Percentiles rank a stretch among this genome's conserved stretches.
phyloP scores from a whole-genome alignment of 2,329 filamentous ascomycete genomes.

The Talaromyces funiculosus region DNA sequence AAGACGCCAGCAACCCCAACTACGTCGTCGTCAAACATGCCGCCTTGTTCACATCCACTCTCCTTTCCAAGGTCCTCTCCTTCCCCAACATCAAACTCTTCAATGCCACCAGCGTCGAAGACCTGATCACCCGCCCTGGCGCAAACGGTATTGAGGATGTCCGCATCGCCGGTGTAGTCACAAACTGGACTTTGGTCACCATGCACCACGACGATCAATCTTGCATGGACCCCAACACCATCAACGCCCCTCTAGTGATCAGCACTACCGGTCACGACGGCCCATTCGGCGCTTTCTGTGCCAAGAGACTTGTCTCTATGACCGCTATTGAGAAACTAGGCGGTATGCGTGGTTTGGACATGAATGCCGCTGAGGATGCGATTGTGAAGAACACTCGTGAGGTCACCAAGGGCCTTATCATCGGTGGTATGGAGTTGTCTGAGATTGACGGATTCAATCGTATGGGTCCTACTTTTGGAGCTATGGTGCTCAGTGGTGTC shows the following conservation, averaged over 20 bases:
- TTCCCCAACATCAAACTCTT: slow-evolving; percentile 95
- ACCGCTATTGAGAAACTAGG: slow-evolving; percentile 73
- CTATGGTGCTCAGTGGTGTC: slow-evolving; percentile 80
- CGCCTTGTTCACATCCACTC: slow-evolving; percentile 81
- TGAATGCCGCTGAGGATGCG: slow-evolving; percentile 85
- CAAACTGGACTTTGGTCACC: slow-evolving; percentile 89
- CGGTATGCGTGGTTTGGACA: slow-evolving; percentile 89
- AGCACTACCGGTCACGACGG: slow-evolving; percentile 88
- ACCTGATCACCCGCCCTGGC: slow-evolving; percentile 74
- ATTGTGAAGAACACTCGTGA: slow-evolving; percentile 90
- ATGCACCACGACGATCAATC: slow-evolving; percentile 85
- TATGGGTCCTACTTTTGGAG: slow-evolving; percentile 85
- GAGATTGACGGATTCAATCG: slow-evolving; percentile 88
- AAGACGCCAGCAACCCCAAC: slow-evolving; percentile 78
- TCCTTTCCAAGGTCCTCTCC: slow-evolving; percentile 73
- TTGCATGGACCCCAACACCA: slow-evolving; percentile 97
- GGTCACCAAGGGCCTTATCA: slow-evolving; percentile 78
- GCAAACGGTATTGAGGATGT: slow-evolving; percentile 49
- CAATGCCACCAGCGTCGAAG: slow-evolving; percentile 89
- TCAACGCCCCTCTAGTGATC: slow-evolving; percentile 84
- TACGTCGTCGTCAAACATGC: slow-evolving; percentile 94
- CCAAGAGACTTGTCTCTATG: slow-evolving; percentile 89
- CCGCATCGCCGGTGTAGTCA: slow-evolving; percentile 81
- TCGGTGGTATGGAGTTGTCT: slow-evolving; percentile 91
- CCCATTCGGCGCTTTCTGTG: slow-evolving; percentile 84